Evolutionary conservation across 768 basidiomycete species (phyloP), one percentile per base, ranked within the genome.

Genomic region (Amanita muscaria): DNA sequence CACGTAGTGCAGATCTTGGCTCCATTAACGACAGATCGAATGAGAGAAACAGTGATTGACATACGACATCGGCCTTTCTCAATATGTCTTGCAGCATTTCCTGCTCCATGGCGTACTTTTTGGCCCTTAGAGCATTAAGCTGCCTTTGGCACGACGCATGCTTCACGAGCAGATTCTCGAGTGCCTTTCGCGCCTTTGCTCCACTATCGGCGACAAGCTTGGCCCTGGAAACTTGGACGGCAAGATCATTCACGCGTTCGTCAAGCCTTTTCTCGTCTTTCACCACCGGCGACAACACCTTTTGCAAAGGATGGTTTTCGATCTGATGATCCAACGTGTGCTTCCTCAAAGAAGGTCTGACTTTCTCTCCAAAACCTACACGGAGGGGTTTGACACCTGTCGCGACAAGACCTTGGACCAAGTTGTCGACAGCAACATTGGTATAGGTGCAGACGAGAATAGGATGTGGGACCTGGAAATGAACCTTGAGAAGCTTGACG

Each of bases 371-470:
- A 34, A 70, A 76, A 3, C 88, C 89, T 16, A 91, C 70, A 2
- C 93, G 84, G 1, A 94, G 63, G 1, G 91, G 82, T 49, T 78
- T 79, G 36, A 93, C 60, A 3, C 78, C 76, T 1, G 72, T 67
- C 5, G 64, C 60, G 7, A 68, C 70, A 19, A 92, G 68, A 0
- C 86, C 86, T 56, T 84, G 80, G 29, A 92, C 78, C 7, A 96
- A 77, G 52, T 93, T 88, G 58, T 96, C 91, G 15, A 93, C 89
- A 0, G 93, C 91, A 15, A 80, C 87, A 53, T 96, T 93, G 31
- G 93, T 96, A 57, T 88, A 94, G 0, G 92, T 92, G 59, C 88
- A 88, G n/a, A 94, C 83, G 11, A 97, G 74, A 31, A 94, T 68
- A 1, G 90, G 90, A 27, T 85, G 76, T 4, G 86, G 77, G 8